Evolutionary conservation across 2,329 filamentous ascomycete species (phyloP), one percentile per base, ranked within the genome.

Genomic region (Phaeosphaeriaceae sp.): DNA sequence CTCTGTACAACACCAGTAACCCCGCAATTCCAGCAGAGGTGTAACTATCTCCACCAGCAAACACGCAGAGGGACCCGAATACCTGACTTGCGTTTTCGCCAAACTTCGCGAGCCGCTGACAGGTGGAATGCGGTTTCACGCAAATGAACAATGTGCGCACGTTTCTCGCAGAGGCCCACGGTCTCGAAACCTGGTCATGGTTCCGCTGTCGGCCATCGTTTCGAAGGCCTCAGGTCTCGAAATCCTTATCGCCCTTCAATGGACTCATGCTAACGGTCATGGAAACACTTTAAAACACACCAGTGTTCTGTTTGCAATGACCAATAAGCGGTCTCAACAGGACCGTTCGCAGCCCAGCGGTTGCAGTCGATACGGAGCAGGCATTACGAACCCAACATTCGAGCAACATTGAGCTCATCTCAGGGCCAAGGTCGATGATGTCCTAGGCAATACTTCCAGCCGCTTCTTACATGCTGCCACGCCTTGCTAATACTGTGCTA

Each of bases 91-190:
- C 11, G 45, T 25, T 27, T 40, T 21, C 40, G 27, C 15, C 45
- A 54, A 48, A 53, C 45, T 48, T 60, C 56, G 46, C 56, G 49
- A 54, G 21, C 25, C 48, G 57, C 58, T 63, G 55, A 58, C 53
- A 68, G 53, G 57, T 57, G 62, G 33, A 53, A 58, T 19, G 54
- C n/a, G 47, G 68, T 70, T 70, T 70, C 68, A 69, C 48, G 61
- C 63, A 66, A 53, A 69, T 67, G 58, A 68, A 22, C 54, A 50
- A 51, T 48, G 41, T 44, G 51, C 25, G 22, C 15, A 21, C 25
- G 20, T 48, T 40, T 41, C n/a, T 31, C 56, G 48, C 41, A 41
- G 33, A 40, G 63, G 46, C 59, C 57, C 57, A 60, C 51, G 55
- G 51, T 46, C 49, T 61, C 63, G 55, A 64, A 61, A 59, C 61